Evolutionary conservation across 2,329 filamentous ascomycete species (phyloP), one percentile per base, ranked within the genome.

Genomic region (Fusarium oxysporum): DNA sequence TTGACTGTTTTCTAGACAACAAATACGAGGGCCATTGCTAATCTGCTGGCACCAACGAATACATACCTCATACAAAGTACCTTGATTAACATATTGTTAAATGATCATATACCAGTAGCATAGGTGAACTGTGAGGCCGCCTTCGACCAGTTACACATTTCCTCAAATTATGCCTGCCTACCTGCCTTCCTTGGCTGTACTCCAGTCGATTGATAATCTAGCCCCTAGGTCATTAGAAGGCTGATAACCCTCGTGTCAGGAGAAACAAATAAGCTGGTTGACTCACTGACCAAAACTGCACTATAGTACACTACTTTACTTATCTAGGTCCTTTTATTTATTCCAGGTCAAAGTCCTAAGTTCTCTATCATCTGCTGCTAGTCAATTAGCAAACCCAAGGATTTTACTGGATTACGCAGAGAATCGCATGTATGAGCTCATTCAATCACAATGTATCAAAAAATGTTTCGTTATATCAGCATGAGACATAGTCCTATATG

Each of bases 31-130:
- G 47, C 16, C n/a, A 68, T 73, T 64, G 32, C 41, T 32, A 19
- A 37, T 51, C 43, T 66, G 45, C 38, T 70, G 62, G 50, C 53
- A 51, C 68, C 57, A 71, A 35, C 44, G 23, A 25, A 37, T 35
- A 21, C 17, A 19, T 25, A 21, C 16, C 23, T 38, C n/a, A 16
- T 51, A 21, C 17, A 33, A 51, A 51, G n/a, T 35, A 13, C 48
- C 8, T 35, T 51, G 8, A 35, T 51, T 51, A 35, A 25, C 30
- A 51, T 35, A 33, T 25, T 35, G 16, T 35, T 23, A 51, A 51
- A 35, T 35, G n/a, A 25, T n/a, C n/a, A 51, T 51, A 25, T 51
- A 33, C 47, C 19, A 19, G 17, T 19, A 35, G n/a, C 48, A 25
- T 35, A 10, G n/a, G 17, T 35, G n/a, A 51, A 35, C 48, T 21